Percentiles rank a stretch among this genome's conserved stretches.
Evolutionary conservation across 2,329 filamentous ascomycete genomes (phyloP).

Genomic region (Fonsecaea monophora): DNA sequence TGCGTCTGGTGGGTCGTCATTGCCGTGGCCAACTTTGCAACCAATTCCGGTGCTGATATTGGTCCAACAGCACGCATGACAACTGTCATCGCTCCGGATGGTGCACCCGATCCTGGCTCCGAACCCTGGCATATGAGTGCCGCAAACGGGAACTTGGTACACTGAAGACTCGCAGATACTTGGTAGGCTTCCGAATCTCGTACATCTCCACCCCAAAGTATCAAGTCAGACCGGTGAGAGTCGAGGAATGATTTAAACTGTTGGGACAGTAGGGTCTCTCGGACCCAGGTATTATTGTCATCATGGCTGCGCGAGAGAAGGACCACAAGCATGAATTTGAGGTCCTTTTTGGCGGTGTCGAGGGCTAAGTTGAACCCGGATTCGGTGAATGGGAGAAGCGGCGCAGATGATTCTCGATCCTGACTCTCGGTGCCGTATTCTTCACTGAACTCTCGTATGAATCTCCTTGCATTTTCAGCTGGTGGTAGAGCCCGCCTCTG

Average conservation of each 20-base stretch:
- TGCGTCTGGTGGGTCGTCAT: conserved; percentile 79
- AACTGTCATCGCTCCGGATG: conserved; percentile 72
- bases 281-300: conserved; percentile 81
- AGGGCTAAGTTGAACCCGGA: conserved; percentile 90
- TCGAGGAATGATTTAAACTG: conserved; percentile 77
- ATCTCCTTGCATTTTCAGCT: conserved; percentile 84
- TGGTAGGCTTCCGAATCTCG: conserved; percentile 94
- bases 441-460: conserved; percentile 93
- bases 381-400: conserved; percentile 75
- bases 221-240: conserved; percentile 76
- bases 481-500: conserved; percentile 80
- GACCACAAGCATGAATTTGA: conserved; percentile 89
- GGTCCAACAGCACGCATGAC: conserved; percentile 79
- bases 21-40: conserved; percentile 75
- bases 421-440: conserved; percentile 69
- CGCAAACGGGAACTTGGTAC: conserved; percentile 91
- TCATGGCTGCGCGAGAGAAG: conserved; percentile 93
- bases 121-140: conserved; percentile 87
- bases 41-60: conserved; percentile 71
- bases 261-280: conserved; percentile 77
- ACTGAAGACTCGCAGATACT: conserved; percentile 82
- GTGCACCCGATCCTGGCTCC: conserved; percentile 68
- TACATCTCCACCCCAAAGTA: conserved; percentile 93
- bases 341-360: conserved; percentile 85
- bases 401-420: conserved; percentile 6